Percentiles rank a stretch among this genome's conserved stretches.
phyloP scores from a whole-genome alignment of 2,329 filamentous ascomycete species.

The Phoma sp. region DNA sequence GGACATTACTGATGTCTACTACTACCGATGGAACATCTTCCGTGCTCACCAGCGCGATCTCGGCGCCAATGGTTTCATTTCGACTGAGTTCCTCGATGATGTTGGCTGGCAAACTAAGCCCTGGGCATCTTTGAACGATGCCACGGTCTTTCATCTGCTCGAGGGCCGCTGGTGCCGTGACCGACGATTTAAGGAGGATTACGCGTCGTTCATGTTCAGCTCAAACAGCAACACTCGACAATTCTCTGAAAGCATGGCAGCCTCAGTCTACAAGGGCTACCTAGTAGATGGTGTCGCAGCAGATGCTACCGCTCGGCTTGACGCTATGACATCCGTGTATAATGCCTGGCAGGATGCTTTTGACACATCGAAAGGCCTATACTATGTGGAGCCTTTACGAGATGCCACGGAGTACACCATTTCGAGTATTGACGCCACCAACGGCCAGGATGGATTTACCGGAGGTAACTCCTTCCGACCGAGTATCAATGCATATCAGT shows the following conservation, averaged over 20 bases:
- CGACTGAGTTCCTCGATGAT: constrained; percentile 55
- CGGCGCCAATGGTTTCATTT: constrained; percentile 53
- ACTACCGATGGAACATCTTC: constrained; percentile 57
- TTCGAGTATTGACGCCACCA: constrained; percentile 52
- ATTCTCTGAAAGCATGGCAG: constrained; percentile 55
- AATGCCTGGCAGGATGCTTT: constrained; percentile 51
- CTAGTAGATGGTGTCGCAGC: constrained; percentile 52
- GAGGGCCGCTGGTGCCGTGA: constrained; percentile 57
- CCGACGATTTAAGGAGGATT: constrained; percentile 55
- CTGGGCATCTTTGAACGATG: constrained; percentile 55
- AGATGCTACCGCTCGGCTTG: constrained; percentile 42
- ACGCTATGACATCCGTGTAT: constrained; percentile 49
- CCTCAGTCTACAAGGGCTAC: constrained; percentile 51
- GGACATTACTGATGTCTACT: constrained; percentile 53
- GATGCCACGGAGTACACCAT: constrained; percentile 58
- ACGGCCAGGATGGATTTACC: constrained; percentile 51
- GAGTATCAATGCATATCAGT: constrained; percentile 56
- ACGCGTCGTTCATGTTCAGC: constrained; percentile 52
- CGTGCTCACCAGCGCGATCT: constrained; percentile 55
- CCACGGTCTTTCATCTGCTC: constrained; percentile 54
- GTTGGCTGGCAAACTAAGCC: constrained; percentile 54
- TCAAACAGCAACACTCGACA: constrained; percentile 52
- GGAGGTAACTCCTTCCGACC: constrained; percentile 54
- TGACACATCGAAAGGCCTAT: constrained; percentile 51
- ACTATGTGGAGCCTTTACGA: constrained; percentile 53